Evolutionary conservation across 1,284 basidiomycete species (phyloP), one percentile per base, ranked within the genome.

Genomic region (Malassezia restricta): DNA sequence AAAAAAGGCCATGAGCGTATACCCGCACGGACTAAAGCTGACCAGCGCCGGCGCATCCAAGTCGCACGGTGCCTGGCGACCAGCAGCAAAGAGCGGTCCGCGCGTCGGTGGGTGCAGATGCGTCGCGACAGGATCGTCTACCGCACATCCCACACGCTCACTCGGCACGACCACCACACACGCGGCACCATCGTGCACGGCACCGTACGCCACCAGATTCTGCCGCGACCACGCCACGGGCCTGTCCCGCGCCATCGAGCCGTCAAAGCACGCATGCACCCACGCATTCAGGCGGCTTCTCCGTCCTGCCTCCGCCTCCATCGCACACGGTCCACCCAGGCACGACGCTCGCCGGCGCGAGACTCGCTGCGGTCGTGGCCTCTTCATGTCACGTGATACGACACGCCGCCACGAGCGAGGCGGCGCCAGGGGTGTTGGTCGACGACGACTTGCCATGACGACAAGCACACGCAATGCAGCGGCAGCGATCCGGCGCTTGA

Each of bases 401-500:
- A 24, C 20, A 24, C 20, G 20, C 20, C 20, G 20, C n/a, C n/a
- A n/a, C n/a, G n/a, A n/a, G n/a, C n/a, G n/a, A n/a, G n/a, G n/a
- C n/a, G n/a, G n/a, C n/a, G n/a, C n/a, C n/a, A n/a, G n/a, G n/a
- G n/a, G n/a, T n/a, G 20, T 24, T 24, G 20, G 20, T 24, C 20
- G 20, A 24, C 20, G 20, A 24, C 20, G 20, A 24, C 20, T 24
- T 24, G 47, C 39, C 27, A 55, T 29, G 28, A 55, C 48, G 53
- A 29, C 47, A 9, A 38, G 47, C 27, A 33, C 53, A 20, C 53
- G 53, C 17, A 49, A 43, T 32, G 47, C 53, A 9, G 44, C 53
- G 24, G 68, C 68, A 8, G 70, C 70, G 6, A 64, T 71, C 43
- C 65, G 66, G 57, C 62, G 70, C n/a, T 64, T 73, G 37, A 69